Base-by-base conservation (phyloP, 1,284 basidiomycete species). In the Polyporus tsugae region DNA sequence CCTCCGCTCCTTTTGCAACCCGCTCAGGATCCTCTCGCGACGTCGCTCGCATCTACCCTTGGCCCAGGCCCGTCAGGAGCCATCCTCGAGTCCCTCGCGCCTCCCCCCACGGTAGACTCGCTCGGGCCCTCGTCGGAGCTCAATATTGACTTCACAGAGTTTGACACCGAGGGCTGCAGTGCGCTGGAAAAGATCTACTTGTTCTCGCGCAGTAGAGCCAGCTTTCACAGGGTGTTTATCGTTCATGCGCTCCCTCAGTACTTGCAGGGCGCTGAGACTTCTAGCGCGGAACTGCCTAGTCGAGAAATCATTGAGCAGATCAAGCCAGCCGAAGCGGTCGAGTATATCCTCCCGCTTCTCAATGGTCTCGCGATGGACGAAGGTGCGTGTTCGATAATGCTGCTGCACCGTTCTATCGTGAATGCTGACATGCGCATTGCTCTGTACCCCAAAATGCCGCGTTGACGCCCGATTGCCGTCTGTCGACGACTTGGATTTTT, bases 151-250 rank as follows among this genome's bases (percentile, higher is more conserved):
- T 76, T 79, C 60, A 72, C 78, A n/a, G 77, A 79, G 66, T 80
- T 92, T 74, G 90, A 92, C 66, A 89, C 91, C 69, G 93, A 96
- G 75, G 88, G 90, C 66, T 87, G 97, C 65, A 94, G 83, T 77
- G 87, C 93, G 22, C 88, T 98, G 39, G 97, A 99, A 82, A 93
- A 94, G 76, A 98, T 98, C 74, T 99, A 98, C 82, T 86, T 99
- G 36, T 96, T 96, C 76, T 94, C 94, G 70, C 89, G 93, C 75
- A 97, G 95, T 80, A 91, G 92, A 72, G 91, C 93, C 66, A 83
- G 90, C 17, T 95, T 95, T 77, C 96, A 98, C 77, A 87, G 89
- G 46, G 88, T 95, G 41, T 96, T 94, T 79, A 97, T 98, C 73
- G 89, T 92, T 1, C 91, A 92, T 72, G 89, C 92, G 17, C 85